These are phyloP conservation scores for Gryganskiella cystojenkinii DNA, from an alignment of 192 early-diverging fungal genomes.

Conservation along the genomic window DNA sequence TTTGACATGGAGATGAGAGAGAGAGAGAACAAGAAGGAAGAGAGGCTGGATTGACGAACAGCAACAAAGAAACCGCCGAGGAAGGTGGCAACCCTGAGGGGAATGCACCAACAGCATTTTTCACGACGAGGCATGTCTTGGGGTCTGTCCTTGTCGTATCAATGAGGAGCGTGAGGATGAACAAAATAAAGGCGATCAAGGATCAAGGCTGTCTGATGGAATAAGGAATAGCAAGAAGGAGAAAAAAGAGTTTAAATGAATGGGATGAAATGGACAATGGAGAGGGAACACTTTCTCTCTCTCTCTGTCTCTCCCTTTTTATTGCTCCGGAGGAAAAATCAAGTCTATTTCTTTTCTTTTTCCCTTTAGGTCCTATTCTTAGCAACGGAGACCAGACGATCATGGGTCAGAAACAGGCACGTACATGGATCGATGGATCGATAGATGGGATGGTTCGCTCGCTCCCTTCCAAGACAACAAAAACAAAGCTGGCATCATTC, in stretches of 20 bases:
- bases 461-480: not conserved
- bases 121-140: slow-evolving; percentile 9
- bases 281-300: not conserved
- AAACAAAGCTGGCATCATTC: not conserved
- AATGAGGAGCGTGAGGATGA: not conserved
- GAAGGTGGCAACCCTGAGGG: slow-evolving; percentile 41
- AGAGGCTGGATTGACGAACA: slow-evolving; percentile 12
- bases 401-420: too few relatives aligned
- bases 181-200: too few relatives aligned
- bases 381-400: not conserved
- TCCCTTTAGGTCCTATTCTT: not conserved
- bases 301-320: not conserved
- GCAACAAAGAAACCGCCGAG: slow-evolving; percentile 24
- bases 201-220: too few relatives aligned
- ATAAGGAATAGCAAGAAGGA: too few relatives aligned
- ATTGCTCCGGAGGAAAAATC: not conserved
- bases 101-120: slow-evolving; percentile 42
- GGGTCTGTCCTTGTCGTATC: too few relatives aligned
- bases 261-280: not conserved
- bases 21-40: not conserved
- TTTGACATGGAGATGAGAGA: not conserved
- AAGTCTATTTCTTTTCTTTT: not conserved
- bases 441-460: too few relatives aligned
- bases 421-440: too few relatives aligned
- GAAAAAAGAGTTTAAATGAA: too few relatives aligned